These are phyloP conservation scores for Aspergillus pseudonomiae DNA, from an alignment of 2,329 filamentous ascomycete genomes.

Conservation along the genomic window DNA sequence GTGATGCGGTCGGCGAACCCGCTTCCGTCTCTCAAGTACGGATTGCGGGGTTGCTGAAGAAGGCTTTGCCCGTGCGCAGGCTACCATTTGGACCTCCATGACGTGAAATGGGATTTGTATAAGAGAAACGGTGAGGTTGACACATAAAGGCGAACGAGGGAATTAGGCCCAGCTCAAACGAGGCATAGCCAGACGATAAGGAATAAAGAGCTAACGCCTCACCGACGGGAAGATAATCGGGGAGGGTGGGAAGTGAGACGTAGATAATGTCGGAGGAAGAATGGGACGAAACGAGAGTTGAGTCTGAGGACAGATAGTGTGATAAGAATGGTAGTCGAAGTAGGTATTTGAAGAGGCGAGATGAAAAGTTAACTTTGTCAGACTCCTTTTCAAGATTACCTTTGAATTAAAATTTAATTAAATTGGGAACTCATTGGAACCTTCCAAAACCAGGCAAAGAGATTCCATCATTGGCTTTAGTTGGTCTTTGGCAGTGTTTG, in stretches of 20 bases:
- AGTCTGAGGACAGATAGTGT: neutral
- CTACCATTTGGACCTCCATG: slow-evolving; percentile 34
- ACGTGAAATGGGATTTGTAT: slow-evolving; percentile 17
- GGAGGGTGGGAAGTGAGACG: neutral
- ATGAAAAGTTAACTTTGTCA: neutral
- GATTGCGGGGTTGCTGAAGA: slow-evolving; percentile 18
- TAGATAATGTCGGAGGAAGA: neutral
- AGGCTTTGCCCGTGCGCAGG: slow-evolving; percentile 21
- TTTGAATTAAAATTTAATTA: neutral
- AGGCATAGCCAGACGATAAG: slow-evolving; percentile 1
- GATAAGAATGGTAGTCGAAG: neutral
- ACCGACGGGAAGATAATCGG: neutral
- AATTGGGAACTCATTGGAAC: slow-evolving; percentile 2
- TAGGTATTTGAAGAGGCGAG: neutral
- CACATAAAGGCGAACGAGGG: slow-evolving; percentile 27
- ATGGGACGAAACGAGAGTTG: neutral
- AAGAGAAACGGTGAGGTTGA: slow-evolving; percentile 15
- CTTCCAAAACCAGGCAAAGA: neutral
- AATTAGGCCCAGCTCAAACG: neutral
- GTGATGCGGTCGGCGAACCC: slow-evolving; percentile 45
- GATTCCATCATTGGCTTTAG: neutral
- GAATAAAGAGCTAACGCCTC: neutral
- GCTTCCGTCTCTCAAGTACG: slow-evolving; percentile 31
- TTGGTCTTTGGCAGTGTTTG: neutral
- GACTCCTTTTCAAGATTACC: neutral